Evolutionary conservation across 1,139 yeast species (phyloP).

Genomic region (Pichia sp.): DNA sequence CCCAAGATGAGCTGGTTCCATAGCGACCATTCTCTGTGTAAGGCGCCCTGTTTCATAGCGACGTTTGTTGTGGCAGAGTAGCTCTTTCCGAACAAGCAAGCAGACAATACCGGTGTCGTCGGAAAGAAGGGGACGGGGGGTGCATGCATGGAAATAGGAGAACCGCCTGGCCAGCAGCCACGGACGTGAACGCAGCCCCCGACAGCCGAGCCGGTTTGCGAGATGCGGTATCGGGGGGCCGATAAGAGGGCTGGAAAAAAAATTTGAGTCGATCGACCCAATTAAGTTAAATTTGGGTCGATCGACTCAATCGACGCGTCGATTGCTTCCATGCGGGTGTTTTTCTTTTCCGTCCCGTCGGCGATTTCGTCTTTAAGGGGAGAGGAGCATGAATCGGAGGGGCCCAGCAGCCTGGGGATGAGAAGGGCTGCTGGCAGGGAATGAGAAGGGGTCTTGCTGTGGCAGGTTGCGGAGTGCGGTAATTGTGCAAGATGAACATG

Average conservation of each 20-base stretch:
- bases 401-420: not conserved
- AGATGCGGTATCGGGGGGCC: not conserved
- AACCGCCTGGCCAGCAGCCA: too few relatives aligned
- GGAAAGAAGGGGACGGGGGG: too few relatives aligned
- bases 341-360: not conserved
- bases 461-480: not conserved
- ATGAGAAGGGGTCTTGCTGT: not conserved
- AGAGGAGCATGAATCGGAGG: not conserved
- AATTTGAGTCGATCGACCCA: not conserved
- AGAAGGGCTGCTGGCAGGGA: not conserved
- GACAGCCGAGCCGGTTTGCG: too few relatives aligned
- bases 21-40: slow-evolving; percentile 32
- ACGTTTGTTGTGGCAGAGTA: not conserved
- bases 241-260: not conserved
- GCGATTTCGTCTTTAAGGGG: not conserved
- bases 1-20: slow-evolving; percentile 29
- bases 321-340: not conserved
- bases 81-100: too few relatives aligned
- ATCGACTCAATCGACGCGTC: not conserved
- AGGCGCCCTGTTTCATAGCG: slow-evolving; percentile 16
- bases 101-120: too few relatives aligned
- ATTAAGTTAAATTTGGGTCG: not conserved
- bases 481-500: slow-evolving; percentile 13
- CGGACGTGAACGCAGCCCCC: too few relatives aligned
- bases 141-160: too few relatives aligned